phyloP scores from a whole-genome alignment of 345 rosid species.

The Euphorbia pulcherrima region DNA sequence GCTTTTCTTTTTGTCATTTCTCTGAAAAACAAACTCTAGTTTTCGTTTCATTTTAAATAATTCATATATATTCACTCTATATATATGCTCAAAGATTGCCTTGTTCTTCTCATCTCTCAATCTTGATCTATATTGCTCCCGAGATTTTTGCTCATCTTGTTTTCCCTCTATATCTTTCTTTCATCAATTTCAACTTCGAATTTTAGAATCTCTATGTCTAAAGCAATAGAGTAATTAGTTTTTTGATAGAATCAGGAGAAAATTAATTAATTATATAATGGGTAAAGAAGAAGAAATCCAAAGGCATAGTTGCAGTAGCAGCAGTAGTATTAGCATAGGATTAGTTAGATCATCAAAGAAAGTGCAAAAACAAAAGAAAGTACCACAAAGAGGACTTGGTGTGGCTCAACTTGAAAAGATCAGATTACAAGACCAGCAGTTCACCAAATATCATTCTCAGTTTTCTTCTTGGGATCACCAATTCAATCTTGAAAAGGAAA shows the following conservation, averaged over 20 bases:
- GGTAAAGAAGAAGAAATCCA: slow-evolving; percentile 41
- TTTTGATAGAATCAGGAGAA: not conserved
- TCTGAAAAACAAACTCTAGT: too few species aligned
- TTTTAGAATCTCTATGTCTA: not conserved
- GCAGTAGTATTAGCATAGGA: slow-evolving; percentile 16
- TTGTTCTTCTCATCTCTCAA: slow-evolving; percentile 16
- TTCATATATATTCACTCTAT: too few species aligned
- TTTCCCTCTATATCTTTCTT: slow-evolving; percentile 6
- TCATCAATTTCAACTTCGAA: not conserved
- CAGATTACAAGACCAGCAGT: slow-evolving; percentile 50
- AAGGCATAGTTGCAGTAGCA: slow-evolving; percentile 27
- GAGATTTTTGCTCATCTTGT: slow-evolving; percentile 35
- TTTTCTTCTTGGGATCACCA: slow-evolving; percentile 13
- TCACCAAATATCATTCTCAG: slow-evolving; percentile 34
- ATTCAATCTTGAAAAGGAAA: slow-evolving; percentile 25
- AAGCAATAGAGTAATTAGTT: not conserved
- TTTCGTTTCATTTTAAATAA: too few species aligned
- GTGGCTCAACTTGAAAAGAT: slow-evolving; percentile 66
- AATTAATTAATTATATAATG: slow-evolving; percentile 30
- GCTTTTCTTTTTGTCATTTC: slow-evolving; percentile 7
- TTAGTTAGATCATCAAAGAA: slow-evolving; percentile 26
- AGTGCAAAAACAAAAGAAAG: slow-evolving; percentile 44
- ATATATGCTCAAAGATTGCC: slow-evolving; percentile 27
- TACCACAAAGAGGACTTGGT: slow-evolving; percentile 69
- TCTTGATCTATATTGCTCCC: slow-evolving; percentile 14